These are phyloP conservation scores for Diacronema lutheri DNA, from an alignment of 78 protist genomes.

Conservation along the genomic window DNA sequence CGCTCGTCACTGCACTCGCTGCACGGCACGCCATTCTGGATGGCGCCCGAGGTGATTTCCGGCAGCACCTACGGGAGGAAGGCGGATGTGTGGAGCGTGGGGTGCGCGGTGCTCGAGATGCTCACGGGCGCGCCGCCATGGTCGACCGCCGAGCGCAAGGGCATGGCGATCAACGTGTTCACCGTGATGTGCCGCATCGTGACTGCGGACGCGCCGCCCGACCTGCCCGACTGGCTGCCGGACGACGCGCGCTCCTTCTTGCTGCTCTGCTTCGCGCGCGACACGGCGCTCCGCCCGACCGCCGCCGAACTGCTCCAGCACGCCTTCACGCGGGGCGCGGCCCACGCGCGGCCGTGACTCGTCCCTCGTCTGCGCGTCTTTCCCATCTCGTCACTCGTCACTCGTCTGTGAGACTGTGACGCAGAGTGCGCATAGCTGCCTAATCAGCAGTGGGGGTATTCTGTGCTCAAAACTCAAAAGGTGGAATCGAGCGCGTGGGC, in stretches of 20 bases:
- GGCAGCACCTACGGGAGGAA: background rate
- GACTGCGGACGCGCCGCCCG: background rate
- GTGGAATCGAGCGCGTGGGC: too few relatives aligned
- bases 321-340: too few relatives aligned
- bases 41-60: conserved; percentile 48
- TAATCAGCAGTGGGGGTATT: too few relatives aligned
- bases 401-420: too few relatives aligned
- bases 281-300: background rate
- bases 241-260: background rate
- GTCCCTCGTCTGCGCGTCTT: too few relatives aligned
- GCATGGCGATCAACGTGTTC: background rate
- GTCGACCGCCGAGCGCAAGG: background rate
- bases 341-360: too few relatives aligned
- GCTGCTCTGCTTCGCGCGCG: background rate
- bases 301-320: background rate
- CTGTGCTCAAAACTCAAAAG: too few relatives aligned
- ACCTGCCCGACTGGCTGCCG: background rate
- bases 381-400: too few relatives aligned
- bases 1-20: background rate
- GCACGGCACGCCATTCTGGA: conserved; percentile 52
- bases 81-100: conserved; percentile 44
- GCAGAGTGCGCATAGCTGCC: too few relatives aligned
- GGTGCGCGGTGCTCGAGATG: conserved; percentile 33
- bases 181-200: conserved; percentile 22
- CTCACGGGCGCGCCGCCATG: conserved; percentile 32